Evolutionary conservation across 345 rosid genomes (phyloP), one percentile per base, ranked within the genome.

Genomic region (Dipteronia sinensis): DNA sequence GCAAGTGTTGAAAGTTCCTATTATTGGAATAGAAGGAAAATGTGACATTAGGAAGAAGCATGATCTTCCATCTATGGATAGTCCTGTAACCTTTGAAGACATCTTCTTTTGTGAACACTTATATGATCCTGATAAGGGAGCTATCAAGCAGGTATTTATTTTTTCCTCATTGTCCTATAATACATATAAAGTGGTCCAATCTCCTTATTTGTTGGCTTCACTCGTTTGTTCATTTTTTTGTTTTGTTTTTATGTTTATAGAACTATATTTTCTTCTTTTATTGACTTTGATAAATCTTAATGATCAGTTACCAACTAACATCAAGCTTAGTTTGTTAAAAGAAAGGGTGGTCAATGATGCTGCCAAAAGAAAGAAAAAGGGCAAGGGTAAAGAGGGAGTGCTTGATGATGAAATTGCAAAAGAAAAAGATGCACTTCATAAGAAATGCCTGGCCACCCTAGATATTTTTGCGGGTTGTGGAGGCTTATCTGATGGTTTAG

Each of bases 21-120:
- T 87, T 49, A 86, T 59, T 71, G 79, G 74, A 66, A 61, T 95
- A 69, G 80, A 86, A 84, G 97, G 99, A 22, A 95, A 90, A 77
- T 95, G 98, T 80, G 93, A 93, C 78, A 91, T 92, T 44, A 85
- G 89, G 82, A 93, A 83, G 91, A 93, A 88, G 81, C 78, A 15
- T 63, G 93, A 93, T 76, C 71, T 95, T 82, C 91, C 93, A 1
- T 64, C 82, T 44, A 40, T 49, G 76, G 77, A 74, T 66, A 29
- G 31, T 29, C 31, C 31, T 29, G 31, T 29, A 29, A 29, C 31
- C 31, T 29, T 29, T 29, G 31, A 29, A 29, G 4, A 29, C 31
- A 3, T 29, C 4, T 29, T 29, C 31, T 29, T 29, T 29, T 29
- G 31, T 29, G 31, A 29, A 29, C 4, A 29, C 31, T 29, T 29